Evolutionary conservation across 1,284 basidiomycete species (phyloP).

Genomic region (Heterobasidion occidentale): DNA sequence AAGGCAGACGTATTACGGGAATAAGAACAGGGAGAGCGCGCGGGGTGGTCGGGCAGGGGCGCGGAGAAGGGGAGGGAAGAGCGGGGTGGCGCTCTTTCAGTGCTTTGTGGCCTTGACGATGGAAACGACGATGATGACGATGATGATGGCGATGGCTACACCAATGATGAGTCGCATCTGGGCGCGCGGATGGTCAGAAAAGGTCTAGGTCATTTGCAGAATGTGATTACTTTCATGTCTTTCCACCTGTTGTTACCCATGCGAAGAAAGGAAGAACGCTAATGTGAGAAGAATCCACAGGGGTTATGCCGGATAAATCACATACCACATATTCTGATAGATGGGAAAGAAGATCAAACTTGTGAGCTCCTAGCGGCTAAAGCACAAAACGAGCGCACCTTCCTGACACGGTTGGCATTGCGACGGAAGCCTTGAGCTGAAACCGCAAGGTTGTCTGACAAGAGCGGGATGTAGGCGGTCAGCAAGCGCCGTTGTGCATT

Average conservation of each 20-base stretch:
- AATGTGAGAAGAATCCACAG: background rate
- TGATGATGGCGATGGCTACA: constrained; percentile 79
- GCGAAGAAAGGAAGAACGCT: constrained; percentile 3
- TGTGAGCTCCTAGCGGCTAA: background rate
- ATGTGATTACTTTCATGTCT: constrained; percentile 78
- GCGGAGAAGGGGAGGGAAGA: background rate
- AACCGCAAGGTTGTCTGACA: constrained; percentile 87
- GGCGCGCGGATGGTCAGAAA: background rate
- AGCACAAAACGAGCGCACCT: constrained; percentile 55
- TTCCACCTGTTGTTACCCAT: constrained; percentile 69
- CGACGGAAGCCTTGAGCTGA: constrained; percentile 99
- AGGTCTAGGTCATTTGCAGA: background rate
- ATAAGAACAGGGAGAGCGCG: constrained; percentile 7
- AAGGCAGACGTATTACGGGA: constrained; percentile 5
- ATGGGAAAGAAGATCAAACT: background rate
- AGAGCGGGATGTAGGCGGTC: background rate
- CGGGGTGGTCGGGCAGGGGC: background rate
- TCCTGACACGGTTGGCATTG: constrained; percentile 95
- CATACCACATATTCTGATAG: constrained; percentile 77
- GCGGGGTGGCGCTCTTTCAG: background rate
- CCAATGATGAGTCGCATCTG: constrained; percentile 90
- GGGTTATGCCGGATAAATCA: constrained; percentile 7
- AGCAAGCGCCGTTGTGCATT: background rate
- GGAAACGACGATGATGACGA: constrained; percentile 90
- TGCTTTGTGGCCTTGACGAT: constrained; percentile 76